Evolutionary conservation across 257 asterid genomes (phyloP).

Genomic region (Salvia splendens): DNA sequence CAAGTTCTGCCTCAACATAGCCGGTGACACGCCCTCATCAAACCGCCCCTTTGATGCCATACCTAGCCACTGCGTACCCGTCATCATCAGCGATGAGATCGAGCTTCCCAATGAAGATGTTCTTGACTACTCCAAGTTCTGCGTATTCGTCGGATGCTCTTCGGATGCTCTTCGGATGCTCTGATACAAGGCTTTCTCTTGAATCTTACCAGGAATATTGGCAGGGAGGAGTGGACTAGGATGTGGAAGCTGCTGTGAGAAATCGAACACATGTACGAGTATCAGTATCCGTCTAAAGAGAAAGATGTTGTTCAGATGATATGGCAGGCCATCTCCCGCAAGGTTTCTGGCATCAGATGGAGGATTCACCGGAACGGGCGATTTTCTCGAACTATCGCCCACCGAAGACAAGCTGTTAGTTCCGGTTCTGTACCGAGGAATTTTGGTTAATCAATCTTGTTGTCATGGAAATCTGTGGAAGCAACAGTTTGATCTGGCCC

Average conservation of each 20-base stretch:
- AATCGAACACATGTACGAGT: conserved; percentile 46
- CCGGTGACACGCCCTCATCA: conserved; percentile 73
- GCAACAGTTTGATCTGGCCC: neutral
- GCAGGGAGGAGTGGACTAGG: conserved; percentile 54
- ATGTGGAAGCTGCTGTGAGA: conserved; percentile 59
- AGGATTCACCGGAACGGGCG: conserved; percentile 39
- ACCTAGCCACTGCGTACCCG: conserved; percentile 65
- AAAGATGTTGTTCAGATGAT: conserved; percentile 67
- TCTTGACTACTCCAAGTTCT: conserved; percentile 56
- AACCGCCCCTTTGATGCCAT: conserved; percentile 69
- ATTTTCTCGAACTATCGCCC: conserved; percentile 9
- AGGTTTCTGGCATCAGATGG: conserved; percentile 45
- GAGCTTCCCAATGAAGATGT: conserved; percentile 65
- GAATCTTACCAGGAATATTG: conserved; percentile 44
- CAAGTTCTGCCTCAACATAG: conserved; percentile 72
- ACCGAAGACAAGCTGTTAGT: neutral
- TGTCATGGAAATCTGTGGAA: conserved; percentile 6
- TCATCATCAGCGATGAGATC: conserved; percentile 56
- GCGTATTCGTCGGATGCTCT: conserved; percentile 48
- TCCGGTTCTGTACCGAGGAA: conserved; percentile 40
- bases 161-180: conserved; percentile 55
- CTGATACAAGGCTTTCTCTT: conserved; percentile 42
- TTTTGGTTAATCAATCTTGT: conserved; percentile 29
- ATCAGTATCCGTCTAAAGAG: conserved; percentile 51
- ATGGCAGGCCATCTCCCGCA: conserved; percentile 55